Percentiles rank a stretch among this genome's conserved stretches.
These are phyloP conservation scores for Yamadazyma membranifaciens DNA, from an alignment of 1,139 yeast species.

Conservation along the genomic window DNA sequence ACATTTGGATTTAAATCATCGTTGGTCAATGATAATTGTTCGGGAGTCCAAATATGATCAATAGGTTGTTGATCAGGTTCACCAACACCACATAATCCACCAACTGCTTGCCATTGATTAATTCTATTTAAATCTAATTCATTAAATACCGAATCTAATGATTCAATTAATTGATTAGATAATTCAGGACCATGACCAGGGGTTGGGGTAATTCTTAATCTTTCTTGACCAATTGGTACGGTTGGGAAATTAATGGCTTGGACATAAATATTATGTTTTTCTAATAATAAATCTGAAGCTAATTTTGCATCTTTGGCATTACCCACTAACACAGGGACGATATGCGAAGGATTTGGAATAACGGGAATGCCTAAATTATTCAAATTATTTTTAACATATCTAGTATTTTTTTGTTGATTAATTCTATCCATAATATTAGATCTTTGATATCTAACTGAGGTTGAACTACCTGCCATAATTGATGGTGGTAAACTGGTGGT, in stretches of 20 bases:
- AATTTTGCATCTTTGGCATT: slow-evolving; percentile 88
- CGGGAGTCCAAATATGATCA: slow-evolving; percentile 79
- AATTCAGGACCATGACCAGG: slow-evolving; percentile 88
- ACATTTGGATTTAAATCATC: slow-evolving; percentile 66
- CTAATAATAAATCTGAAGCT: slow-evolving; percentile 86
- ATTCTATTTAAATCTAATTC: slow-evolving; percentile 75
- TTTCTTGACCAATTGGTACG: slow-evolving; percentile 92
- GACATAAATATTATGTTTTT: slow-evolving; percentile 84
- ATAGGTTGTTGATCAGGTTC: slow-evolving; percentile 43
- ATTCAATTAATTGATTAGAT: slow-evolving; percentile 70
- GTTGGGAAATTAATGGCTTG: slow-evolving; percentile 99
- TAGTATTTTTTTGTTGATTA: slow-evolving; percentile 80
- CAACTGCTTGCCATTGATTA: slow-evolving; percentile 71
- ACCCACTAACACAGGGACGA: slow-evolving; percentile 92
- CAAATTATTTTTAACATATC: slow-evolving; percentile 76
- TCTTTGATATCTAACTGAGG: slow-evolving; percentile 85
- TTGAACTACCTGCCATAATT: slow-evolving; percentile 93
- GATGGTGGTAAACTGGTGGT: slow-evolving; percentile 97
- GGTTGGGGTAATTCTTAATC: slow-evolving; percentile 95
- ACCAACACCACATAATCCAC: slow-evolving; percentile 92
- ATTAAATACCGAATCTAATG: slow-evolving; percentile 78
- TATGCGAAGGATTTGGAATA: slow-evolving; percentile 96
- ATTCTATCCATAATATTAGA: slow-evolving; percentile 74
- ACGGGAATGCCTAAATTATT: slow-evolving; percentile 83
- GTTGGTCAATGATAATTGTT: slow-evolving; percentile 64